Base-by-base conservation (phyloP, 176 grass and related monocot species). In the Elymus sibiricus region DNA sequence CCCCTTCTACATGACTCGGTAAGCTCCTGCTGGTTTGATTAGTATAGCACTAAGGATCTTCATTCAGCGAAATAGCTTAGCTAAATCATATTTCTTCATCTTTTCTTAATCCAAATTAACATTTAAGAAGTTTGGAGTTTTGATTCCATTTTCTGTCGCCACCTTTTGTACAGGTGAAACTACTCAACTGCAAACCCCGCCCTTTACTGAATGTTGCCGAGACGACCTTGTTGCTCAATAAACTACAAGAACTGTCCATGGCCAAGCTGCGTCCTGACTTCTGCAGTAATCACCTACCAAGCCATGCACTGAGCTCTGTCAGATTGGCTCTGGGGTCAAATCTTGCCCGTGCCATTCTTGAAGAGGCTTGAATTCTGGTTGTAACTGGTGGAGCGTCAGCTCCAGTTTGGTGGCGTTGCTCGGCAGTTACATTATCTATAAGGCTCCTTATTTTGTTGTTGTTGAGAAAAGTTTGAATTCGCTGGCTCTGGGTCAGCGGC, bases 1-100 rank as follows among this genome's bases (percentile, higher is more conserved):
- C 93, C 96, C 64, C 96, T 98, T 86, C 44, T 98, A 84, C 87
- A 89, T 82, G 95, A 95, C 68, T 94, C 93, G 0, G 93, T 98
- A 91, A 92, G 88, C 58, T 76, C 82, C 72, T 7, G 19, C 72
- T 46, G 69, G 19, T 65, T 78, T 65, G 28, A 14, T 82, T 64
- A 77, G 61, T 65, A 90, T 64, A 77, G 79, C 55, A 90, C 4
- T 69, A 71, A 71, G 79, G 55, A 88, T 46, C 34, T 83, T 74
- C 63, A 77, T 55, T 59, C 67, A 46, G 16, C 43, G 60, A 69
- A 51, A 2, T 67, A 82, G 62, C 35, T 71, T 46, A 22, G 40
- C 38, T 31, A 75, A 75, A 69, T 74, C 70, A 27, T 74, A 28
- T 74, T 42, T 46, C 39, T 26, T 24, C 12, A 46, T 88, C 11